Percentiles rank a stretch among this genome's conserved stretches.
Evolutionary conservation across 2,329 filamentous ascomycete genomes (phyloP).

Genomic region (Phyllosticta citriasiana): DNA sequence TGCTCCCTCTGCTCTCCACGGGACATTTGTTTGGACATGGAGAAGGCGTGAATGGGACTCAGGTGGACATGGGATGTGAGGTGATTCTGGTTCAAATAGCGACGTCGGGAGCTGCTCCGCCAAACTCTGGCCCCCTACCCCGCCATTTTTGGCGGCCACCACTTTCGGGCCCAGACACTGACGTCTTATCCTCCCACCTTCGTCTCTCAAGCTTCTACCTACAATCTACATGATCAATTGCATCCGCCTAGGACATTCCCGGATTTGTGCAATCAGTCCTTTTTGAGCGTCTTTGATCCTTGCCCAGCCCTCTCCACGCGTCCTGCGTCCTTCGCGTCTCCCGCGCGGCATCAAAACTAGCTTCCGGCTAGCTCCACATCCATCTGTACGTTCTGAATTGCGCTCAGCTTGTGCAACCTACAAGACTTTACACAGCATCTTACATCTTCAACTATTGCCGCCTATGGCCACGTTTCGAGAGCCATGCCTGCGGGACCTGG

Average conservation of each 20-base stretch:
- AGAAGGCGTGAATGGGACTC: neutral
- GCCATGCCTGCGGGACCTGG: conserved; percentile 27
- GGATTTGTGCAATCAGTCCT: neutral
- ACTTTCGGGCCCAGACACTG: neutral
- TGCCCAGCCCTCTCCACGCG: neutral
- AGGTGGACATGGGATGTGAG: neutral
- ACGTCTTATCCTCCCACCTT: neutral
- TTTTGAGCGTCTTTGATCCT: neutral
- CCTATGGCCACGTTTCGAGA: neutral
- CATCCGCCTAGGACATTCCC: neutral
- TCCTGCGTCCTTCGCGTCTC: neutral
- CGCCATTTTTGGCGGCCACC: neutral
- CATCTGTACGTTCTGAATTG: neutral
- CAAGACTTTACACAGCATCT: neutral
- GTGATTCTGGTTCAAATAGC: neutral
- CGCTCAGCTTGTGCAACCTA: neutral
- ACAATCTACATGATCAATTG: neutral
- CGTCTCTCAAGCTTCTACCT: neutral
- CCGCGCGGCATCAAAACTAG: neutral
- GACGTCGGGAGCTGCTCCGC: neutral
- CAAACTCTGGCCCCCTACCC: neutral
- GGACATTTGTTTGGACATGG: too few relatives aligned
- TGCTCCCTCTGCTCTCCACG: neutral
- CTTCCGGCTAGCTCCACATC: neutral
- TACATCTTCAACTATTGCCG: neutral